Evolutionary conservation across 305 asterid species (phyloP), one percentile per base, ranked within the genome.

Genomic region (Plantago rigida): DNA sequence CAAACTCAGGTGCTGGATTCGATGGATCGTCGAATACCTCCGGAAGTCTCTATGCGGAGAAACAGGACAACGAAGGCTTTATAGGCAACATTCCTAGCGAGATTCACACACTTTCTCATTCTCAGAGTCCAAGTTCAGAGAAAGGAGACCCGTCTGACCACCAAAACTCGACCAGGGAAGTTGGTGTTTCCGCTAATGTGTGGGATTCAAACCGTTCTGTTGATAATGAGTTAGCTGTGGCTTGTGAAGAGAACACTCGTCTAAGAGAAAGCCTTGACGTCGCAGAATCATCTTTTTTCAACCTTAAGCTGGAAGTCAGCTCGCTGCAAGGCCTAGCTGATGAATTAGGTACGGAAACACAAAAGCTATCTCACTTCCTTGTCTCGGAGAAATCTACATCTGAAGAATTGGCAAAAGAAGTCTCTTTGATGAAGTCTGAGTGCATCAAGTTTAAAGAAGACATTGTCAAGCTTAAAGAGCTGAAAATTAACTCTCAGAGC

Each of bases 11-110:
- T 45, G 67, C 79, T 58, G 94, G 88, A 62, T 73, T 78, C 58
- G 98, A 87, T 69, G 94, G 84, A 65, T 93, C 96, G 26, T 89
- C 96, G 62, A 85, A 81, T 73, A 79, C 96, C 57, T 93, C 99
- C 0, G 99, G 71, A 75, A 85, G 94, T 74, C 73, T 87, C 34
- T 85, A 78, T 63, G 82, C 94, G 14, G 99, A 87, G 69, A 93
- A 81, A 75, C 85, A 75, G 61, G 95, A 78, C 47, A 59, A 68
- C 31, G 90, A 85, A 57, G 76, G 79, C 71, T 74, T 74, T 56
- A 81, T 73, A 77, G 75, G 79, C 62, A 65, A 75, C 59, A 39
- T 57, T 29, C 69, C 84, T 10, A 81, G 75, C 31, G 83, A 79
- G 62, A 67, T 57, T 52, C 70, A 71, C 66, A 78, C 55, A 61